Evolutionary conservation across 805 yeast genomes (phyloP), one percentile per base, ranked within the genome.

Genomic region (Candida dajiaensis): DNA sequence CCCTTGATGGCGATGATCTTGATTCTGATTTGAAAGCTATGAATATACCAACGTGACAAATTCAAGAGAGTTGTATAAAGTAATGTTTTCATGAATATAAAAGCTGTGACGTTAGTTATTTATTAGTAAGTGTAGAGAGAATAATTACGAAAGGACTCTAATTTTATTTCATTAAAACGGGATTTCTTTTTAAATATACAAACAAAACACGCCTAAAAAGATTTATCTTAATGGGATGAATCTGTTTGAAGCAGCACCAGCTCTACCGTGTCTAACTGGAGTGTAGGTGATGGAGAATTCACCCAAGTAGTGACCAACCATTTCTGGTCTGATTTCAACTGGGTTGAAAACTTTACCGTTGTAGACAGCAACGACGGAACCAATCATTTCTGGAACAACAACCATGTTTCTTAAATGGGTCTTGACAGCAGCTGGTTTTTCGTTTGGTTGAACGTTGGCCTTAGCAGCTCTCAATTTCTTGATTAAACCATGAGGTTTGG

Each of bases 291-390:
- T 94, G 69, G 99, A 92, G 89, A 94, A 94, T 82, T 94, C 99
- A 80, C 97, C 99, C 69, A 94, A 87, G 95, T 94, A 94, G 86
- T 92, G 97, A 73, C 99, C 98, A 72, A 92, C 90, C 99, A 94
- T 94, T 82, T 94, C 99, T 70, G 99, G 97, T 76, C 80, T 89
- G 78, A 94, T 79, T 77, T 94, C 99, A 74, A 94, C 97, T 67
- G 84, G 86, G 95, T 92, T 92, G 95, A 94, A 94, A 66, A 80
- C 88, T 82, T 94, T 94, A 80, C 99, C 99, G 84, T 94, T 94
- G 96, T 94, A 94, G 66, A 94, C 86, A 79, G 97, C 97, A 65
- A 94, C 83, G 62, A 92, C 95, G 55, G 97, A 89, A 73, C 99
- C 99, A 68, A 94, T 89, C 99, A 94, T 94, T 83, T 94, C 99